These are phyloP conservation scores for Carex parvula DNA, from an alignment of 176 grass and related monocot genomes.

Conservation along the genomic window DNA sequence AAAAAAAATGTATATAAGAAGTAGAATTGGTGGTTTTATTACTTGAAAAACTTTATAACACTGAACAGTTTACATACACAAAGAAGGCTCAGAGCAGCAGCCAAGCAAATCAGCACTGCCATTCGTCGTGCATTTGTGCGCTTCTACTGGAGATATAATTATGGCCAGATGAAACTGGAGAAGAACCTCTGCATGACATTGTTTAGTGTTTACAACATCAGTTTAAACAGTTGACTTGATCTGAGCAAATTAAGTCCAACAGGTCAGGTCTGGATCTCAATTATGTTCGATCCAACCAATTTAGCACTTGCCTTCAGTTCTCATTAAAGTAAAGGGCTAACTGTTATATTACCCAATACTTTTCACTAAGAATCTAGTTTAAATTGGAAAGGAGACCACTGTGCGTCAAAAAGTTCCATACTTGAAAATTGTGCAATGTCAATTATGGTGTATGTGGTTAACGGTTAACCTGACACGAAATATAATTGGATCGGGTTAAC, in stretches of 20 bases:
- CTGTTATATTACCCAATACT: background rate
- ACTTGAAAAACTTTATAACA: background rate
- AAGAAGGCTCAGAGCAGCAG: conserved; percentile 91
- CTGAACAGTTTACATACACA: conserved; percentile 59
- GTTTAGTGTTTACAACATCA: background rate
- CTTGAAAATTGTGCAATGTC: background rate
- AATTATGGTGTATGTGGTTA: background rate
- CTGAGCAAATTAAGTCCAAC: background rate
- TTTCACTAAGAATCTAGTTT: conserved; percentile 1
- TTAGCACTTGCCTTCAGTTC: background rate
- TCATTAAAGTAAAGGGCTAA: background rate
- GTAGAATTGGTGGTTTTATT: conserved; percentile 6
- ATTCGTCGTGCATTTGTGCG: conserved; percentile 48
- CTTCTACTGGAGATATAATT: conserved; percentile 43
- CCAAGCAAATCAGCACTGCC: conserved; percentile 98
- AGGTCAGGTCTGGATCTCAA: background rate
- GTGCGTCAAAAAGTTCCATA: background rate
- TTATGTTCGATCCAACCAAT: background rate
- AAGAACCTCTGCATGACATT: conserved; percentile 47
- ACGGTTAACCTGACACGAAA: background rate
- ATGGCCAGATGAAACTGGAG: conserved; percentile 45
- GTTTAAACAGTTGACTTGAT: conserved; percentile 7
- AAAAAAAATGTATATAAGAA: conserved; percentile 26
- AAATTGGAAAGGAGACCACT: background rate
- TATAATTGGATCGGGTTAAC: background rate